A percentile compares a stretch with the other conserved stretches of the same genome.
These are phyloP conservation scores for Isabelozyma gotoi DNA, from an alignment of 805 yeast genomes.

Conservation along the genomic window DNA sequence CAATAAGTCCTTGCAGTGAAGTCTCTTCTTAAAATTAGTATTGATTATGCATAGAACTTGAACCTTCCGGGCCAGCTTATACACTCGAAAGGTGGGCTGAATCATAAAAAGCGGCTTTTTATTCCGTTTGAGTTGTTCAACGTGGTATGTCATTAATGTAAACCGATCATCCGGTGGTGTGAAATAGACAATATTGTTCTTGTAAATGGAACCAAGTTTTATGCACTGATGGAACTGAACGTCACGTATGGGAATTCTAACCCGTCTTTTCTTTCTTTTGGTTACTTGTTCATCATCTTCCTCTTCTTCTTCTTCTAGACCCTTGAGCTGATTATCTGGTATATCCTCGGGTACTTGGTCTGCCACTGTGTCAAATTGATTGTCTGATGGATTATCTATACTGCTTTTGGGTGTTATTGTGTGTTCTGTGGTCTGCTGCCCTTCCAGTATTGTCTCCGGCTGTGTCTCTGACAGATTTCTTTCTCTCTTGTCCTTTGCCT, in stretches of 20 bases:
- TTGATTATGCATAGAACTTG: constrained; percentile 35
- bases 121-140: constrained; percentile 37
- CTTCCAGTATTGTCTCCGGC: no score
- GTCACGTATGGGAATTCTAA: constrained; percentile 32
- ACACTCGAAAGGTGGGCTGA: constrained; percentile 32
- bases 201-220: constrained; percentile 66
- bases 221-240: constrained; percentile 65
- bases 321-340: background rate
- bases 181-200: constrained; percentile 66
- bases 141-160: constrained; percentile 36
- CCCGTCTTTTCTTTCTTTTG: constrained; percentile 5
- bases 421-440: no score
- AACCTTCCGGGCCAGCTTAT: constrained; percentile 18
- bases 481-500: no score
- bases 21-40: constrained; percentile 34
- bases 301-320: constrained; percentile 7
- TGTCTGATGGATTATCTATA: no score
- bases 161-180: constrained; percentile 76
- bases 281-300: constrained; percentile 1
- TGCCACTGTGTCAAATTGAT: no score
- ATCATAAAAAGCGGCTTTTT: constrained; percentile 46
- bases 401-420: no score
- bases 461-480: no score
- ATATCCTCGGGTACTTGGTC: no score
- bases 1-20: constrained; percentile 29